Percentiles rank a stretch among this genome's conserved stretches.
Evolutionary conservation across 495 filamentous ascomycete species (phyloP).

Genomic region (Hypoxylon crocopeplum): DNA sequence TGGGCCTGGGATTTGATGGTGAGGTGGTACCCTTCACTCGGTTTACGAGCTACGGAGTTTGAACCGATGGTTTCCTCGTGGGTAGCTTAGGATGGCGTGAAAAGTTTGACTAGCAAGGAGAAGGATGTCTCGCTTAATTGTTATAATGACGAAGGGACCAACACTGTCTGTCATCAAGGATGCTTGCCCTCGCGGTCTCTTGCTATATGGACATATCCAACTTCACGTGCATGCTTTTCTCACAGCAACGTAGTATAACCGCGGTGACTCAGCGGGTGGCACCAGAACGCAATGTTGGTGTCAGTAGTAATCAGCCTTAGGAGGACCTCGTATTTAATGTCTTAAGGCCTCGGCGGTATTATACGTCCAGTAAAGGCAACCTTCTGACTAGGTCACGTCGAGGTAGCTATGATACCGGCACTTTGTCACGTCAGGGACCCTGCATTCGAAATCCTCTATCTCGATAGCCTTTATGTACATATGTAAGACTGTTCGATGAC

Average conservation of each 20-base stretch:
- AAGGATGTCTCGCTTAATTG: background rate
- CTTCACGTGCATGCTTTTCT: background rate
- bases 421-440: constrained; percentile 4
- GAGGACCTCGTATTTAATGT: constrained; percentile 9
- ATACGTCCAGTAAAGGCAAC: too few relatives aligned
- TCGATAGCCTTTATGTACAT: background rate
- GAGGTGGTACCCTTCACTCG: background rate
- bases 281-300: too few relatives aligned
- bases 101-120: background rate
- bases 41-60: constrained; percentile 8
- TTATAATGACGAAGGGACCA: too few relatives aligned
- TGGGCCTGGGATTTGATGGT: background rate
- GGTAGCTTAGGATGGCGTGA: background rate
- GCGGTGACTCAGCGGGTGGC: background rate
- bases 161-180: too few relatives aligned
- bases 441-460: constrained; percentile 6
- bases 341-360: background rate
- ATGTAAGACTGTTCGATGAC: constrained; percentile 14
- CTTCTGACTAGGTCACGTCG: too few relatives aligned
- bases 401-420: background rate
- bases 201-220: too few relatives aligned
- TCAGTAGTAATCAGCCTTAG: background rate
- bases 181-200: too few relatives aligned
- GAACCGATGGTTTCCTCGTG: background rate
- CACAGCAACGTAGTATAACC: constrained; percentile 23